Conservation (phyloP, 2,329 filamentous ascomycete genomes). For the Sarocladium oryzae region DNA sequence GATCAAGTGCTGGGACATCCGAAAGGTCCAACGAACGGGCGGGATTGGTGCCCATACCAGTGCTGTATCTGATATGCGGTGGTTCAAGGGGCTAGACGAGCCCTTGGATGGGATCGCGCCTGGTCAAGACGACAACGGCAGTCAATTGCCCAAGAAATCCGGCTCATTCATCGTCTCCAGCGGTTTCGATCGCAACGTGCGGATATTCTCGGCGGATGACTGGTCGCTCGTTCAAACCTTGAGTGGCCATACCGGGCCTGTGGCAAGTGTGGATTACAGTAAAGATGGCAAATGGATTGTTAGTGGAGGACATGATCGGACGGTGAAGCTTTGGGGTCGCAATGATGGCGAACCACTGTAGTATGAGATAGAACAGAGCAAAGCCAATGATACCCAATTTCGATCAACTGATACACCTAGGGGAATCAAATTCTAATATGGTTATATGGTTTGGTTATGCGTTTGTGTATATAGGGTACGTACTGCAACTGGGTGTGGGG, state of each 20-base stretch:
- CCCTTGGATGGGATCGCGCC: conserved; percentile 56
- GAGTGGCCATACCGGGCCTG: conserved; percentile 85
- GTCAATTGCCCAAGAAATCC: conserved; percentile 68
- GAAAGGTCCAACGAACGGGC: conserved; percentile 76
- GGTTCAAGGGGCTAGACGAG: conserved; percentile 85
- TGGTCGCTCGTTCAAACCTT: conserved; percentile 86
- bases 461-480: conserved; percentile 3
- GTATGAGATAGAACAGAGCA: conserved; percentile 10
- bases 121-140: conserved; percentile 58
- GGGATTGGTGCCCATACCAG: conserved; percentile 87
- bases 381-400: conserved; percentile 1
- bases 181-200: conserved; percentile 92
- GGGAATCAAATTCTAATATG: too few species aligned
- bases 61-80: conserved; percentile 85
- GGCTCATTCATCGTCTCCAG: conserved; percentile 87
- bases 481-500: background rate
- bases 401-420: background rate
- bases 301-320: conserved; percentile 88
- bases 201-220: conserved; percentile 93
- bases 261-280: conserved; percentile 85
- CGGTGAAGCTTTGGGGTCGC: conserved; percentile 91
- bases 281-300: conserved; percentile 86
- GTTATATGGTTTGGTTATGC: too few species aligned
- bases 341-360: conserved; percentile 60
- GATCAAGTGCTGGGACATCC: conserved; percentile 96